A percentile compares a stretch with the other conserved stretches of the same genome.
phyloP scores from a whole-genome alignment of 192 early-diverging fungal genomes.

The Coemansia sp. region DNA sequence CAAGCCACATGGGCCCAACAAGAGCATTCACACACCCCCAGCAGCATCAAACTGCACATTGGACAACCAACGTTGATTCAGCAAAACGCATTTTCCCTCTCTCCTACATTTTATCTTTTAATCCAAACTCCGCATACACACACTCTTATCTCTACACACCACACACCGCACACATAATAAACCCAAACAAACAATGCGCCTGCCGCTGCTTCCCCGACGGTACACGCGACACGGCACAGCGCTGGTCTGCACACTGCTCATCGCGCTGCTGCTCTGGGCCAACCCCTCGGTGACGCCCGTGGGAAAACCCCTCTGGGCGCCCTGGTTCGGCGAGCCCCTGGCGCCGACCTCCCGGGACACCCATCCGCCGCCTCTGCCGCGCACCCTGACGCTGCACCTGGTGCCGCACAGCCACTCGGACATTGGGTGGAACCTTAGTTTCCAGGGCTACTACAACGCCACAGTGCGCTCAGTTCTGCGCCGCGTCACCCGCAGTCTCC shows the following conservation, averaged over 20 bases:
- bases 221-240: constrained; percentile 7
- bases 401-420: constrained; percentile 49
- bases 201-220: constrained; percentile 20
- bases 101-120: no score
- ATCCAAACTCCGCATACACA: no score
- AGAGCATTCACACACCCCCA: no score
- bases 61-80: no score
- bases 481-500: constrained; percentile 20
- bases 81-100: no score
- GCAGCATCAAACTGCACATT: no score
- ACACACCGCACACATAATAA: no score
- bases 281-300: constrained; percentile 31
- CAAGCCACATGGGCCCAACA: no score
- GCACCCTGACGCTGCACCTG: constrained; percentile 40
- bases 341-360: constrained; percentile 23
- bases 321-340: constrained; percentile 28
- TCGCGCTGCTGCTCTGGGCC: constrained; percentile 10
- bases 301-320: constrained; percentile 34
- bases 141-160: no score
- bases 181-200: no score
- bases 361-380: background rate
- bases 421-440: constrained; percentile 50
- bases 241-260: background rate
- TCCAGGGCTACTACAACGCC: constrained; percentile 33
- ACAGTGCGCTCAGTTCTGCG: constrained; percentile 36